A percentile compares a stretch with the other conserved stretches of the same genome.
Conservation (phyloP, 108 stramenopile genomes). For the Thalassiosira profunda region DNA sequence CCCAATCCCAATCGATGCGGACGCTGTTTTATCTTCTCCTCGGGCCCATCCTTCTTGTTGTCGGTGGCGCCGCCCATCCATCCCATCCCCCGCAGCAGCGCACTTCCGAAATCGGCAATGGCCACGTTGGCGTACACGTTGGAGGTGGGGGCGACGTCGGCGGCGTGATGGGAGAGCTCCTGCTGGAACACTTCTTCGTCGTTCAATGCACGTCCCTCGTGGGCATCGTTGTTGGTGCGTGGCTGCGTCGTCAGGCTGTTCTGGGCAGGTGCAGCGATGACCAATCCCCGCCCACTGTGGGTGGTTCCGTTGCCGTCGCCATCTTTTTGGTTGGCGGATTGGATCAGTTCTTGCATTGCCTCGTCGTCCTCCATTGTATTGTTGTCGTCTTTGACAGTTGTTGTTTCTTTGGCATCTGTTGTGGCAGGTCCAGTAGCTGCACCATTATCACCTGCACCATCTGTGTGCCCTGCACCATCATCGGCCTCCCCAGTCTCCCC, state of each 20-base stretch:
- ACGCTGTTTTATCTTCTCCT: conserved; percentile 54
- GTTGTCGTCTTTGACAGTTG: no score
- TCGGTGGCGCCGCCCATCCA: conserved; percentile 82
- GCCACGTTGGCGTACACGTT: conserved; percentile 69
- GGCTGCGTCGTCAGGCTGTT: conserved; percentile 24
- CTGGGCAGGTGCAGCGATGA: conserved; percentile 29
- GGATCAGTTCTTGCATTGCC: conserved; percentile 15
- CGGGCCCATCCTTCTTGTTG: background rate
- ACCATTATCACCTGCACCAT: conserved; percentile 15
- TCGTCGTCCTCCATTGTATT: background rate
- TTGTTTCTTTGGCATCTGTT: background rate
- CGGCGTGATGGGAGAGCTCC: conserved; percentile 41
- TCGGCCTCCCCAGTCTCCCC: no score
- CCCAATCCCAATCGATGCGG: conserved; percentile 89
- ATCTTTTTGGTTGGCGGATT: conserved; percentile 7
- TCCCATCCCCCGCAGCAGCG: conserved; percentile 92
- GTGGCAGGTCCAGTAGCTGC: background rate
- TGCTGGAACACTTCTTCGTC: conserved; percentile 33
- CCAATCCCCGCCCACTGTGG: background rate
- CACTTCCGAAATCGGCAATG: conserved; percentile 89
- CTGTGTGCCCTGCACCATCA: background rate
- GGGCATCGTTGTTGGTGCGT: no score
- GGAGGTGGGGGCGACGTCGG: conserved; percentile 53
- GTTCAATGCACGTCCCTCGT: background rate
- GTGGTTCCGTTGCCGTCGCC: background rate